Evolutionary conservation across 2,329 filamentous ascomycete species (phyloP).

Genomic region (Cladosporium halotolerans): DNA sequence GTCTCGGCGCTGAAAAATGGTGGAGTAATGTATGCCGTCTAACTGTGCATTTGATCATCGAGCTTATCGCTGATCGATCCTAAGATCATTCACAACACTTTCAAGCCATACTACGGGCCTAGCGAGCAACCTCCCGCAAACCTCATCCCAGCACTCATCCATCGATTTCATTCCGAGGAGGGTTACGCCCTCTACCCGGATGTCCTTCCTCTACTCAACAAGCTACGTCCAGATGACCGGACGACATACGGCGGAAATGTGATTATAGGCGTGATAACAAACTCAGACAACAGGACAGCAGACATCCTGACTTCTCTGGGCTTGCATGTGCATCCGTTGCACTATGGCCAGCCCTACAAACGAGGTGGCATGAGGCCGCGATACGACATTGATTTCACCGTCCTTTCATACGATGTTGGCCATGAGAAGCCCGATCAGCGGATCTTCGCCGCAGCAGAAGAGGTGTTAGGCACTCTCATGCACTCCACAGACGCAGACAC

Average conservation of each 20-base stretch:
- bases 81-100: slow-evolving; percentile 52
- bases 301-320: slow-evolving; percentile 49
- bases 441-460: slow-evolving; percentile 52
- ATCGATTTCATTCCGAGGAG: slow-evolving; percentile 48
- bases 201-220: slow-evolving; percentile 41
- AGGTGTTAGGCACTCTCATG: slow-evolving; percentile 35
- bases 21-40: slow-evolving; percentile 50
- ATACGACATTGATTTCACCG: slow-evolving; percentile 50
- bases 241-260: slow-evolving; percentile 15
- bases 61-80: slow-evolving; percentile 2
- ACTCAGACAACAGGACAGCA: slow-evolving; percentile 57
- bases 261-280: slow-evolving; percentile 55
- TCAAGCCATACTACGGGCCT: slow-evolving; percentile 32
- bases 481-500: slow-evolving; percentile 24
- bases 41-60: not conserved
- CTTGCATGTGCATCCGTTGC: slow-evolving; percentile 39
- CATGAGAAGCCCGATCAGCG: slow-evolving; percentile 50
- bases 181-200: slow-evolving; percentile 48
- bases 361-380: not conserved
- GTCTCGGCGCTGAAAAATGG: slow-evolving; percentile 50
- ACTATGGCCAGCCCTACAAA: slow-evolving; percentile 20
- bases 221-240: slow-evolving; percentile 28
- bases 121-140: slow-evolving; percentile 25
- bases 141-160: slow-evolving; percentile 45
- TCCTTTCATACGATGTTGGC: slow-evolving; percentile 59